Base-by-base conservation (phyloP, 768 basidiomycete species). In the Mycena crocata region DNA sequence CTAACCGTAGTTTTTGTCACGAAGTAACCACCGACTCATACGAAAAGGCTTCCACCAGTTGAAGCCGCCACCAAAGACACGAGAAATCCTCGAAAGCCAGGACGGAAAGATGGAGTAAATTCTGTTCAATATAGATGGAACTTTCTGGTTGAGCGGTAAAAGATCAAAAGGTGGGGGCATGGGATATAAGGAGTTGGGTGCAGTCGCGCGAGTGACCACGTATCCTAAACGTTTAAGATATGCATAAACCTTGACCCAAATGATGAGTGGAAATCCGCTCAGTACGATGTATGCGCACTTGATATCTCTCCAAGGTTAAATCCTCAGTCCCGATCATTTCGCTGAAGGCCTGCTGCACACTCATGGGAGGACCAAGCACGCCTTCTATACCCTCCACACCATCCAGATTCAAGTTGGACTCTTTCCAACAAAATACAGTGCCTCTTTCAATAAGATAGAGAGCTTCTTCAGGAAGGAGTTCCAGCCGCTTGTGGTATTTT, bases 371-470 rank as follows among this genome's bases (percentile, higher is more conserved):
- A 5, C 93, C 94, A 17, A 79, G 79, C 14, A 88, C 76, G 12
- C 80, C 79, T 30, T 82, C 79, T 49, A 81, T 40, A 31, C 77
- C 80, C 15, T 76, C 71, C 8, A 74, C 68, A 69, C 82, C 76
- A 58, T 78, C 55, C 17, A 75, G 48, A 37, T 77, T 67, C 32
- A 78, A 46, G 31, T 80, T 77, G 15, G 73, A 74, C 0, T 87
- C 82, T 73, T 89, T 91, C 87, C 91, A 95, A 73, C 95, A 95
- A 67, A 93, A 92, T 67, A 98, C 80, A 2, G 92, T 86, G 0
- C 98, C 97, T 45, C 96, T 83, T 78, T 99, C 98, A 48, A 97
- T 85, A 34, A 99, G 87, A 81, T 98, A 99, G 21, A 99, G 84
- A 0, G 94, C 89, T 80, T 99, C 98, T 80, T 99, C 98, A 0